Conservation (phyloP, 139 green algal species). For the Coelastrella sp. region DNA sequence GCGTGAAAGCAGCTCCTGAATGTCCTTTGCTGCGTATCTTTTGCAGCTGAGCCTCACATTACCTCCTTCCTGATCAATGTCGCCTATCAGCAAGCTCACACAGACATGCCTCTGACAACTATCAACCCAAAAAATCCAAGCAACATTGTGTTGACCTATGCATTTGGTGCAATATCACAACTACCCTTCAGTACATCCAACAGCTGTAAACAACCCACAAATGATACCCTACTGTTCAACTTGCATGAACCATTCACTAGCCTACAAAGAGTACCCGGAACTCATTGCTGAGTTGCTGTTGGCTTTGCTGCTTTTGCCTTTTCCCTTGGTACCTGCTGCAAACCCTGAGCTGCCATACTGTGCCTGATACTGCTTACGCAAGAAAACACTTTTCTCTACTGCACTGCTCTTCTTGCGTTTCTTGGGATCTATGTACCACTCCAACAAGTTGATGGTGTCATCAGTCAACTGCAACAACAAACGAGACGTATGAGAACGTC, state of each 20-base stretch:
- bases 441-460: slow-evolving; percentile 32
- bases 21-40: no score
- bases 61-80: no score
- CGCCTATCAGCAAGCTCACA: no score
- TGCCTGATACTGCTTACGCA: slow-evolving; percentile 43
- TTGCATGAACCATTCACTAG: no score
- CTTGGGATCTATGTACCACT: slow-evolving; percentile 44
- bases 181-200: no score
- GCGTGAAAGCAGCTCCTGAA: no score
- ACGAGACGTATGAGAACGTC: background rate
- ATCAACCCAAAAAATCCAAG: no score
- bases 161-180: no score
- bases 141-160: no score
- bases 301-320: slow-evolving; percentile 7
- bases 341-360: background rate
- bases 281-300: slow-evolving; percentile 41
- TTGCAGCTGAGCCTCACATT: no score
- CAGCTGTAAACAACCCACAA: background rate
- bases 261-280: slow-evolving; percentile 19
- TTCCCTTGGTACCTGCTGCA: background rate
- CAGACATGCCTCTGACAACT: no score
- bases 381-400: slow-evolving; percentile 20
- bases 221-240: background rate
- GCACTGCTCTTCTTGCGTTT: slow-evolving; percentile 43
- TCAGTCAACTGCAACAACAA: slow-evolving; percentile 26